These are phyloP conservation scores for Hyphopichia buzzinii DNA, from an alignment of 1,139 yeast genomes.

Conservation along the genomic window DNA sequence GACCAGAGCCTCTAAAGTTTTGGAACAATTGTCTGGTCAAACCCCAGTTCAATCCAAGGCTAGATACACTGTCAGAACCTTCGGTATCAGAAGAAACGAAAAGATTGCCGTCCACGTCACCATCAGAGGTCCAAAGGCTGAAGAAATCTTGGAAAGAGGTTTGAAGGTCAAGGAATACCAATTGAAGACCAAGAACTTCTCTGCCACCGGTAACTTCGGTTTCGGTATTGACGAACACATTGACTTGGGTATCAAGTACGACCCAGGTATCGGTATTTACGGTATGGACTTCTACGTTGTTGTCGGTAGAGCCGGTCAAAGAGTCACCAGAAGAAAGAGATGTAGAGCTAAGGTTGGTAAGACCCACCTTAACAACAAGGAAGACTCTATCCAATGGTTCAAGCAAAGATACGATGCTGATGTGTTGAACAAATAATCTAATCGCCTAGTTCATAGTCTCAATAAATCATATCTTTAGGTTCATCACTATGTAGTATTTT, in stretches of 20 bases:
- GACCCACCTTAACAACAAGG: constrained; percentile 88
- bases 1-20: constrained; percentile 99
- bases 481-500: too few species aligned
- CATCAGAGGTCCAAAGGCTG: constrained; percentile 99
- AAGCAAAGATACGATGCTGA: constrained; percentile 99
- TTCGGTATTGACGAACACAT: constrained; percentile 99
- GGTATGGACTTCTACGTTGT: constrained; percentile 99
- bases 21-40: constrained; percentile 99
- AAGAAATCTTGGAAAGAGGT: constrained; percentile 99
- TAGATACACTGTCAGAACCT: constrained; percentile 99
- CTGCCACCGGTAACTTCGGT: constrained; percentile 99
- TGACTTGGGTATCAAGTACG: constrained; percentile 99
- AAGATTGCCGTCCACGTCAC: constrained; percentile 99
- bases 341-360: constrained; percentile 86
- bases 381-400: constrained; percentile 98
- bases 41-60: constrained; percentile 99
- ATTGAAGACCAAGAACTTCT: constrained; percentile 90
- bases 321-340: constrained; percentile 99
- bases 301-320: constrained; percentile 99
- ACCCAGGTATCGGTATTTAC: constrained; percentile 99
- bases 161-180: constrained; percentile 99
- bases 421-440: constrained; percentile 75
- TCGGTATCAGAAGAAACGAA: constrained; percentile 99
- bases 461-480: too few species aligned
- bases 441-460: not conserved